These are phyloP conservation scores for Lecanosticta acicola DNA, from an alignment of 2,329 filamentous ascomycete species.

Conservation along the genomic window DNA sequence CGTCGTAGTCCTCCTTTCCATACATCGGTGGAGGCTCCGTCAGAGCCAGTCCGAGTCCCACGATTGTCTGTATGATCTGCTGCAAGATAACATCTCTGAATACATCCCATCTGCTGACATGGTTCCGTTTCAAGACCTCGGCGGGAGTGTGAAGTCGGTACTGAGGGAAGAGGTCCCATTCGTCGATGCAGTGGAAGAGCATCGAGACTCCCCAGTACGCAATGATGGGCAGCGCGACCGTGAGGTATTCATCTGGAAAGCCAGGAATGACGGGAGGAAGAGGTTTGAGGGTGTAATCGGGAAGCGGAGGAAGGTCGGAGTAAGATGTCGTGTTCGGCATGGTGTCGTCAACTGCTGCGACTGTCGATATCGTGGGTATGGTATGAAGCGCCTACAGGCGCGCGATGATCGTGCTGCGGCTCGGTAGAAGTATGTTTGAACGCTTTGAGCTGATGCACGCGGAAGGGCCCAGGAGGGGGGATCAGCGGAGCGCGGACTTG, in stretches of 20 bases:
- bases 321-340: slow-evolving; percentile 41
- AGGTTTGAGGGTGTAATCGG: slow-evolving; percentile 67
- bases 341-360: slow-evolving; percentile 4
- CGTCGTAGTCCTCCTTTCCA: slow-evolving; percentile 77
- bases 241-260: slow-evolving; percentile 74
- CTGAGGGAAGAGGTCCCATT: slow-evolving; percentile 76
- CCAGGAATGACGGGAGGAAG: slow-evolving; percentile 68
- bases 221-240: slow-evolving; percentile 68
- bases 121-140: slow-evolving; percentile 81
- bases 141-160: slow-evolving; percentile 94
- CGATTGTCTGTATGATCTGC: slow-evolving; percentile 78
- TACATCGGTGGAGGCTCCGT: slow-evolving; percentile 68
- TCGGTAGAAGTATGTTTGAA: background rate
- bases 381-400: slow-evolving; percentile 9
- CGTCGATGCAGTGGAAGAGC: slow-evolving; percentile 82
- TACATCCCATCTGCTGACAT: slow-evolving; percentile 77
- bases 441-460: slow-evolving; percentile 2
- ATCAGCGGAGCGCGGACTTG: slow-evolving; percentile 1
- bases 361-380: slow-evolving; percentile 6
- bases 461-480: slow-evolving; percentile 12
- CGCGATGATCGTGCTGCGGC: background rate
- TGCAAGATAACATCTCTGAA: slow-evolving; percentile 87
- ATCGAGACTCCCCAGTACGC: slow-evolving; percentile 85
- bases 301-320: slow-evolving; percentile 73
- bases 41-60: slow-evolving; percentile 61